A percentile compares a stretch with the other conserved stretches of the same genome.
Conservation (phyloP, 208 protist genomes). For the Trypanosoma conorhini region DNA sequence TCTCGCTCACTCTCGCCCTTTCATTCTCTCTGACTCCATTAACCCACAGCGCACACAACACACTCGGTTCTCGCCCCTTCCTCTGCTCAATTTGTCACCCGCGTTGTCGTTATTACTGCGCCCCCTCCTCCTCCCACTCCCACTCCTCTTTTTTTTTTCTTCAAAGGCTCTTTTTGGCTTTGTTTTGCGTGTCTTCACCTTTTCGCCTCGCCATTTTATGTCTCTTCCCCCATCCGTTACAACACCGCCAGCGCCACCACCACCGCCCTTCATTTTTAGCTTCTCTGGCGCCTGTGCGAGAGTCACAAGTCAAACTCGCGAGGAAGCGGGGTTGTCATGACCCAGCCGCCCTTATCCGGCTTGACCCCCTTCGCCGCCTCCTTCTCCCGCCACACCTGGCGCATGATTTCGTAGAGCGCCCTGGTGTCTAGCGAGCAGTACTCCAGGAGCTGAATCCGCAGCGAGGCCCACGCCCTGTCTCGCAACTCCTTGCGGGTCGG, state of each 20-base stretch:
- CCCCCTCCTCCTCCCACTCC: background rate
- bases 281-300: background rate
- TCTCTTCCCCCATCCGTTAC: background rate
- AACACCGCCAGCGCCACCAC: background rate
- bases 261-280: background rate
- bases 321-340: conserved; percentile 57
- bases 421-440: conserved; percentile 91
- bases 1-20: background rate
- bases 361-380: conserved; percentile 38
- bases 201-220: background rate
- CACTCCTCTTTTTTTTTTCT: background rate
- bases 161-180: background rate
- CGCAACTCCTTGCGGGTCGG: conserved; percentile 49
- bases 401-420: conserved; percentile 88
- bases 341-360: conserved; percentile 84
- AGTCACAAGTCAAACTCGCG: conserved; percentile 48
- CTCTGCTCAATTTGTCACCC: background rate
- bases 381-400: conserved; percentile 73
- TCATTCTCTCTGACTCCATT: background rate
- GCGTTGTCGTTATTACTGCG: background rate
- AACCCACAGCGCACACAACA: background rate
- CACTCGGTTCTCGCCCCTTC: background rate
- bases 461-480: conserved; percentile 65
- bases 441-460: conserved; percentile 88
- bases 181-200: background rate